These are phyloP conservation scores for Didymella lethalis DNA, from an alignment of 2,329 filamentous ascomycete genomes.

Conservation along the genomic window DNA sequence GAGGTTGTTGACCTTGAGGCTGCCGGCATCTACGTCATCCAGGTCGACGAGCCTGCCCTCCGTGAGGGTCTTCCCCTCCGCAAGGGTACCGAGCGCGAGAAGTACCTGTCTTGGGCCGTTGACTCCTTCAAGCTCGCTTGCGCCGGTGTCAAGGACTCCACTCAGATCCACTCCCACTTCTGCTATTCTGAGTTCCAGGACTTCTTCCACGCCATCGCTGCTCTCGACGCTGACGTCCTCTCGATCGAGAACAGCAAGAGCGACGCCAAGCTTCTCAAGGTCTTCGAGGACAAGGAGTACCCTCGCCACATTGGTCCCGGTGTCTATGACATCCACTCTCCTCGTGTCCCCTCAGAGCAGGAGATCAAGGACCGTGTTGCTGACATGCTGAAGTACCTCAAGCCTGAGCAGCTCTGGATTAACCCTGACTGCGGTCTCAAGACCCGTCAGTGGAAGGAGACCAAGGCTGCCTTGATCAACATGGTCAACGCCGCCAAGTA, in stretches of 20 bases:
- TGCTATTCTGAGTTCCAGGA: conserved; percentile 99
- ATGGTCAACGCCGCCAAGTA: conserved; percentile 98
- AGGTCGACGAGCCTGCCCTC: conserved; percentile 98
- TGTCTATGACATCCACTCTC: conserved; percentile 99
- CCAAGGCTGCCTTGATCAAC: conserved; percentile 93
- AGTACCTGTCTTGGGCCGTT: conserved; percentile 97
- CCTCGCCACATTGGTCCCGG: conserved; percentile 97
- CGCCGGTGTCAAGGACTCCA: conserved; percentile 90
- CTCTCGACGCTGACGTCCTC: conserved; percentile 96
- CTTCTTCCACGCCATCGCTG: conserved; percentile 99
- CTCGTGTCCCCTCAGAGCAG: conserved; percentile 94
- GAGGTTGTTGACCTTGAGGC: conserved; percentile 98
- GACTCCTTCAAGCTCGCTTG: conserved; percentile 97
- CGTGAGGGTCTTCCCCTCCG: conserved; percentile 99
- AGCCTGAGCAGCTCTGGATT: conserved; percentile 99
- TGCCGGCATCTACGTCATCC: conserved; percentile 96
- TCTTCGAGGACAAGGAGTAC: conserved; percentile 97
- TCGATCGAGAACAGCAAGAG: conserved; percentile 99
- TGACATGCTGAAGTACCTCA: conserved; percentile 96
- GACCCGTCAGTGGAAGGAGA: conserved; percentile 98
- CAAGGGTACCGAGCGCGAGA: conserved; percentile 90
- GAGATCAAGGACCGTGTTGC: conserved; percentile 98
- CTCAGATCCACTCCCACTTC: conserved; percentile 99
- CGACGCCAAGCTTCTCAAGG: conserved; percentile 97
- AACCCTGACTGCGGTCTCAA: conserved; percentile 99